These are phyloP conservation scores for Pseudogymnoascus sp. DNA, from an alignment of 2,329 filamentous ascomycete species.

Conservation along the genomic window DNA sequence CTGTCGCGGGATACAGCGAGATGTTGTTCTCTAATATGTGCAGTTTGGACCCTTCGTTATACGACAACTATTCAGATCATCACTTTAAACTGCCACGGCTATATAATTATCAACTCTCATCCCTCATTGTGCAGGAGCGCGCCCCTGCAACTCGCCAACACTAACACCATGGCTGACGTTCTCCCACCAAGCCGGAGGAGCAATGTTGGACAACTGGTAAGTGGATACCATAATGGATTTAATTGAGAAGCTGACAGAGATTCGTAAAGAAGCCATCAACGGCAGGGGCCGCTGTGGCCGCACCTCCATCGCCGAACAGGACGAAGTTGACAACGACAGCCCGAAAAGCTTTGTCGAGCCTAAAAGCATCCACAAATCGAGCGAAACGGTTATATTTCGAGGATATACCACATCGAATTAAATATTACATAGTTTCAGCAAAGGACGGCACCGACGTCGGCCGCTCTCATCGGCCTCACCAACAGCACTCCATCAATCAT, in stretches of 20 bases:
- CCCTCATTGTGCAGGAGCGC: neutral
- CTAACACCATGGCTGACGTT: neutral
- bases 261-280: neutral
- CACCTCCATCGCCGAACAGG: neutral
- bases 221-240: neutral
- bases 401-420: neutral
- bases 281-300: too few species aligned
- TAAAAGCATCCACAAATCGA: neutral
- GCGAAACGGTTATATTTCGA: neutral
- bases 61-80: neutral
- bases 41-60: neutral
- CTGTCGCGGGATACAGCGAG: neutral
- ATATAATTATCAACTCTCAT: neutral
- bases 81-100: neutral
- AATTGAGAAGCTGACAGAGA: neutral
- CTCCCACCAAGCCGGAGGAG: neutral
- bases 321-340: too few species aligned
- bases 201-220: neutral
- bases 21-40: neutral
- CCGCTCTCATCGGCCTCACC: neutral
- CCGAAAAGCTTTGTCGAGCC: neutral
- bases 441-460: neutral
- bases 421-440: neutral
- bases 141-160: neutral
- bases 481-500: neutral